Evolutionary conservation across 257 asterid genomes (phyloP).

Genomic region (Solanum arcanum): DNA sequence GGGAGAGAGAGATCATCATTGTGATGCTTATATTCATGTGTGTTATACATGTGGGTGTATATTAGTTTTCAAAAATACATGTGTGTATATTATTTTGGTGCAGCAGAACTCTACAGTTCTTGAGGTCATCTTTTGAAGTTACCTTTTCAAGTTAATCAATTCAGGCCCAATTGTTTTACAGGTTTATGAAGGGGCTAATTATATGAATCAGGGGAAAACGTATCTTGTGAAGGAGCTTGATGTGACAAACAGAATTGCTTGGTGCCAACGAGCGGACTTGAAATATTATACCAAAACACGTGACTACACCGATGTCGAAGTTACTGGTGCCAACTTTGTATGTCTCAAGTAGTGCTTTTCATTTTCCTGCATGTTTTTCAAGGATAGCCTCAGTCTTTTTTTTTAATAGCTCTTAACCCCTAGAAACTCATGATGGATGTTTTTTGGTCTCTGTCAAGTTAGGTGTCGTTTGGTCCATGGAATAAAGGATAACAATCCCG

Average conservation of each 20-base stretch:
- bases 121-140: not conserved
- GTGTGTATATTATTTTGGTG: not conserved
- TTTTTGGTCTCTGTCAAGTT: not conserved
- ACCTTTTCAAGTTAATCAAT: not conserved
- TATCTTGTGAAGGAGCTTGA: slow-evolving; percentile 79
- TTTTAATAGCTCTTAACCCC: not conserved
- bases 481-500: not conserved
- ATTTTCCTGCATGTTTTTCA: not conserved
- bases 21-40: not conserved
- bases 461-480: not conserved
- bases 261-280: slow-evolving; percentile 84
- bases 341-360: slow-evolving; percentile 5
- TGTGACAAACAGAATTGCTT: slow-evolving; percentile 70
- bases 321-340: slow-evolving; percentile 66
- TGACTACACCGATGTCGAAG: slow-evolving; percentile 76
- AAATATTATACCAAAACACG: slow-evolving; percentile 85
- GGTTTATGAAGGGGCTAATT: slow-evolving; percentile 97
- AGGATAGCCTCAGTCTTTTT: not conserved
- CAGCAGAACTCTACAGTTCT: not conserved
- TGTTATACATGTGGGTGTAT: not conserved
- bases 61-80: not conserved
- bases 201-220: slow-evolving; percentile 89
- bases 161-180: slow-evolving; percentile 17
- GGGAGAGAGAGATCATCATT: not conserved
- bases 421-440: not conserved